phyloP scores from a whole-genome alignment of 2,329 filamentous ascomycete species.

The Helminthosporium solani region DNA sequence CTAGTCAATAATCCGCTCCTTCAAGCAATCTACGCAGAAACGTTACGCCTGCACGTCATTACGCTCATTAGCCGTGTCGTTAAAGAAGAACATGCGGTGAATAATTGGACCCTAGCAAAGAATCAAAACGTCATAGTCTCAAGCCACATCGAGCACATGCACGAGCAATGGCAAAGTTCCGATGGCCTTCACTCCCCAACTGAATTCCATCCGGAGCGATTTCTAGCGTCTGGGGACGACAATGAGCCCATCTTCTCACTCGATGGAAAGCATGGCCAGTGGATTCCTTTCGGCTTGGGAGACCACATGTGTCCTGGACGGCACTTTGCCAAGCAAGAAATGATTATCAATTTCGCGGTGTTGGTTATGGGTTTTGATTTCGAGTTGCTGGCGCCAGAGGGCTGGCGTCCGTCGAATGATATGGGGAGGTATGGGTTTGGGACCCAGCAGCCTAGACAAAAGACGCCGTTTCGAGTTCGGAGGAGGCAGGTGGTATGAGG shows the following conservation, averaged over 20 bases:
- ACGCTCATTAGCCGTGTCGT: constrained; percentile 6
- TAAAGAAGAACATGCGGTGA: constrained; percentile 6
- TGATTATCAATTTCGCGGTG: constrained; percentile 11
- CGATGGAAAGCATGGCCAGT: constrained; percentile 8
- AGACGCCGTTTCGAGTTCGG: constrained; percentile 9
- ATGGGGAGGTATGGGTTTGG: constrained; percentile 13
- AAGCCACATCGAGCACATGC: constrained; percentile 9
- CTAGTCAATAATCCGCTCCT: constrained; percentile 7
- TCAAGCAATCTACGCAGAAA: constrained; percentile 18
- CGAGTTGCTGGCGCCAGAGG: constrained; percentile 7
- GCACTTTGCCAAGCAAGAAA: constrained; percentile 22
- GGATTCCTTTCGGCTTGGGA: constrained; percentile 16
- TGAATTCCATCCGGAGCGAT: constrained; percentile 8
- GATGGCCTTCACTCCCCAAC: neutral
- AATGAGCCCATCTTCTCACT: constrained; percentile 4
- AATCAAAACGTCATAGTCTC: constrained; percentile 10
- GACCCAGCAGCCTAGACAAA: constrained; percentile 8
- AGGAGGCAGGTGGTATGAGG: too few relatives aligned
- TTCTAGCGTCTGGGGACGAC: constrained; percentile 1
- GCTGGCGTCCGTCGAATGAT: constrained; percentile 8
- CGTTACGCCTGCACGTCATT: constrained; percentile 10
- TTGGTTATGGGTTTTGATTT: constrained; percentile 12
- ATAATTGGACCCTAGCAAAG: constrained; percentile 6
- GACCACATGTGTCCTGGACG: constrained; percentile 19
- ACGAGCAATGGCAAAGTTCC: constrained; percentile 6